Conservation (phyloP, 2,329 filamentous ascomycete genomes). For the Exophiala mesophila region DNA sequence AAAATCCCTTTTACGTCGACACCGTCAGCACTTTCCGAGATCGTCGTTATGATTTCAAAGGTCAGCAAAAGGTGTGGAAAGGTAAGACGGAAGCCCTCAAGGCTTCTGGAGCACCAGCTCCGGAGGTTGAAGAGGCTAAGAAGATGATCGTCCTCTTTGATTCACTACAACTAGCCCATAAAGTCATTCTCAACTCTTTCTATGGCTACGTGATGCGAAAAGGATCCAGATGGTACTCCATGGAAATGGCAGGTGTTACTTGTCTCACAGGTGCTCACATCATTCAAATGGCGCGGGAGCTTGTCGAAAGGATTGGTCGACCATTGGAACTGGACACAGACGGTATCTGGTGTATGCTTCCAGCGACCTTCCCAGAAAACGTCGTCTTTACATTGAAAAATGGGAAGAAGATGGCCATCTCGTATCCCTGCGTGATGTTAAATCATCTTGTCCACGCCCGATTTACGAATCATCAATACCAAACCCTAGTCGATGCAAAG, state of each 20-base stretch:
- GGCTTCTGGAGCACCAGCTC: slow-evolving; percentile 66
- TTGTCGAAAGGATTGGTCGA: slow-evolving; percentile 88
- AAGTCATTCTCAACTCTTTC: slow-evolving; percentile 98
- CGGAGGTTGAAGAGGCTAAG: slow-evolving; percentile 87
- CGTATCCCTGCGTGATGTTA: slow-evolving; percentile 98
- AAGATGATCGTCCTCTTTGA: slow-evolving; percentile 98
- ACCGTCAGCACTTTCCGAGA: slow-evolving; percentile 96
- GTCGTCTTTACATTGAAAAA: slow-evolving; percentile 91
- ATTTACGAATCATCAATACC: slow-evolving; percentile 97
- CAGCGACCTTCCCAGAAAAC: slow-evolving; percentile 93
- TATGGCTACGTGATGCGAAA: slow-evolving; percentile 99
- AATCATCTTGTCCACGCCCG: slow-evolving; percentile 92
- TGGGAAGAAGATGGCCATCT: slow-evolving; percentile 93
- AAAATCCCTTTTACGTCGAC: slow-evolving; percentile 97
- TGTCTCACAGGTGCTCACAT: slow-evolving; percentile 94
- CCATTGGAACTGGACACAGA: slow-evolving; percentile 95
- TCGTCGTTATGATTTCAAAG: slow-evolving; percentile 96
- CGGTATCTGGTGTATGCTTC: slow-evolving; percentile 99
- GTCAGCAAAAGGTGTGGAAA: slow-evolving; percentile 97
- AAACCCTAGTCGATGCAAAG: slow-evolving; percentile 73
- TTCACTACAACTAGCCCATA: slow-evolving; percentile 92
- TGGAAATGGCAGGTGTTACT: slow-evolving; percentile 99
- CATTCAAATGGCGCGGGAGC: slow-evolving; percentile 89
- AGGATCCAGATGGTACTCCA: slow-evolving; percentile 96
- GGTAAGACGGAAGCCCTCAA: slow-evolving; percentile 87